Conservation (phyloP, 2,329 filamentous ascomycete species). For the Colletotrichum melonis region DNA sequence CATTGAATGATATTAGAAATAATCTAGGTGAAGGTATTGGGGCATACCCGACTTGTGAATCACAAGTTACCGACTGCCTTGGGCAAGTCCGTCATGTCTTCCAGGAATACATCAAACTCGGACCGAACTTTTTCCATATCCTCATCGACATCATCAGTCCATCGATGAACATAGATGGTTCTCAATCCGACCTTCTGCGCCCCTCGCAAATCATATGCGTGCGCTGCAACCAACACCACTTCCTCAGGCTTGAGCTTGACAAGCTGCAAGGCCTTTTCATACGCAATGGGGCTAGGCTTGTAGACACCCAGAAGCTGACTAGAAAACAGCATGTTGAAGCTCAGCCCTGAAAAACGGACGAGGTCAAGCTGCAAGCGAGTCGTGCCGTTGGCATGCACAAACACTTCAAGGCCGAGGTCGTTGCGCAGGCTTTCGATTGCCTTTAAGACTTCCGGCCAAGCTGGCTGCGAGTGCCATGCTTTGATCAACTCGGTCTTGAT, state of each 20-base stretch:
- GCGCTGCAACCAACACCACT: conserved; percentile 63
- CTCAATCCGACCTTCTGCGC: conserved; percentile 60
- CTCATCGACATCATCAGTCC: conserved; percentile 64
- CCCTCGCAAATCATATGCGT: conserved; percentile 64
- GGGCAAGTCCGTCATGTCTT: conserved; percentile 37
- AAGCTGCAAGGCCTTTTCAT: conserved; percentile 56
- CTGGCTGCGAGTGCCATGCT: conserved; percentile 60
- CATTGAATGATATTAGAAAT: no score
- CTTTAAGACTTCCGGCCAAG: conserved; percentile 62
- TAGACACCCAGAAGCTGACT: conserved; percentile 60
- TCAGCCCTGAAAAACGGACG: conserved; percentile 55
- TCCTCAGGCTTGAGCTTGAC: conserved; percentile 58
- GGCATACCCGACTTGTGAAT: not conserved
- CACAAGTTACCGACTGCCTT: conserved; percentile 24
- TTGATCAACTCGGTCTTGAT: conserved; percentile 41
- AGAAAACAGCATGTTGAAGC: conserved; percentile 64
- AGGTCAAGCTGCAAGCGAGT: conserved; percentile 66
- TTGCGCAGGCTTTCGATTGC: conserved; percentile 53
- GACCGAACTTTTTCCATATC: conserved; percentile 52
- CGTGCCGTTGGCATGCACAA: conserved; percentile 67
- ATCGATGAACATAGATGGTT: conserved; percentile 63
- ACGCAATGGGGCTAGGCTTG: conserved; percentile 60
- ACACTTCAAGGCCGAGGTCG: conserved; percentile 51
- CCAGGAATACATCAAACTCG: conserved; percentile 52
- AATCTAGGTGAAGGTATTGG: no score